phyloP scores from a whole-genome alignment of 805 yeast genomes.

The Candida ficus region DNA sequence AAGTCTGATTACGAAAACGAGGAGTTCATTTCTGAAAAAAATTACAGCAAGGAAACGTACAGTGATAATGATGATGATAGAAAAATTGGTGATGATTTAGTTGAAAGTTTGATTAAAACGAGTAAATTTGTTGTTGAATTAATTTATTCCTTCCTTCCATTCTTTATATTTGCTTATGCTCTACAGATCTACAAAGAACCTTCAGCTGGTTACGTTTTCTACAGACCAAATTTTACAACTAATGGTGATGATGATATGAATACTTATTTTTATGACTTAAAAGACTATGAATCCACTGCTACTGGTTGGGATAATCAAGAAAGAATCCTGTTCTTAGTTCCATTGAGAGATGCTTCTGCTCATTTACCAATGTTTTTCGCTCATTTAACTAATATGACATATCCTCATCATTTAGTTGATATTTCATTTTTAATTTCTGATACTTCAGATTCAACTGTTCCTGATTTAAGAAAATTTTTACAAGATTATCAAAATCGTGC shows the following conservation, averaged over 20 bases:
- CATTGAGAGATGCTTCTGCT: slow-evolving; percentile 85
- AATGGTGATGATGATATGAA: slow-evolving; percentile 24
- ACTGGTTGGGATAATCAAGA: slow-evolving; percentile 80
- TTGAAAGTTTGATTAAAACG: background rate
- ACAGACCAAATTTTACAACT: slow-evolving; percentile 30
- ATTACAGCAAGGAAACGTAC: background rate
- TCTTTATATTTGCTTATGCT: background rate
- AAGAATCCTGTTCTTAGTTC: slow-evolving; percentile 79
- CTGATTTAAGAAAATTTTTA: slow-evolving; percentile 51
- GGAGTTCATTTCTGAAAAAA: too few relatives aligned
- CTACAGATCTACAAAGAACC: background rate
- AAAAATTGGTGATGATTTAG: background rate
- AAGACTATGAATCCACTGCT: slow-evolving; percentile 55
- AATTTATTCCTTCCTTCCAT: slow-evolving; percentile 1
- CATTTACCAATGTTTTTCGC: slow-evolving; percentile 87
- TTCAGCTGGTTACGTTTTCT: slow-evolving; percentile 11
- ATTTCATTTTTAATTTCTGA: slow-evolving; percentile 84
- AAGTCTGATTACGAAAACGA: too few relatives aligned
- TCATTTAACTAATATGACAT: slow-evolving; percentile 73
- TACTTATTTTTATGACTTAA: slow-evolving; percentile 71
- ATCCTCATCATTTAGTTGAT: slow-evolving; percentile 84
- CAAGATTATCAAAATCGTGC: slow-evolving; percentile 60
- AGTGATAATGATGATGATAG: background rate
- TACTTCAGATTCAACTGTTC: slow-evolving; percentile 84
- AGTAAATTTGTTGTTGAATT: background rate